Base-by-base conservation (phyloP, 495 filamentous ascomycete genomes). In the Oidiodendron maius region DNA sequence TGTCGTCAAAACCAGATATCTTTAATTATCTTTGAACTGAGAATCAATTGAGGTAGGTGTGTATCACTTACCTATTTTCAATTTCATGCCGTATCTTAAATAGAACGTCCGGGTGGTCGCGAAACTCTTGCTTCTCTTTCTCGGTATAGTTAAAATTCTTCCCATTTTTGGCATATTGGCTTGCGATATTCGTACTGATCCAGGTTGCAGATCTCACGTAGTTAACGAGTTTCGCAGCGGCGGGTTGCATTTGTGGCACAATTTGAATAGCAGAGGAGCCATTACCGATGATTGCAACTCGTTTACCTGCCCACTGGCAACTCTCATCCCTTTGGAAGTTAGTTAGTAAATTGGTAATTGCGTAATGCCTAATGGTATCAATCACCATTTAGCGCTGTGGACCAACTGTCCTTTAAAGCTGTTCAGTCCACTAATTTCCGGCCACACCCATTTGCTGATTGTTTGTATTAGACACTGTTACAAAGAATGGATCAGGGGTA, bases 341-440 rank as follows among this genome's bases (percentile, higher is more conserved):
- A n/a, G n/a, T n/a, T n/a, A n/a, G n/a, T n/a, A n/a, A n/a, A n/a
- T n/a, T n/a, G n/a, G n/a, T n/a, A n/a, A n/a, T n/a, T n/a, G n/a
- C n/a, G n/a, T n/a, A n/a, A n/a, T n/a, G n/a, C n/a, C n/a, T n/a
- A n/a, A n/a, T n/a, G n/a, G n/a, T n/a, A n/a, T n/a, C n/a, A n/a
- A n/a, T n/a, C n/a, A n/a, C 43, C 74, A 84, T 3, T 49, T 40
- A 0, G 79, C 80, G 40, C 68, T 78, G 51, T 84, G 80, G 40
- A 81, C 47, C 11, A 77, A 46, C 50, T 72, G 69, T 0, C 80
- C 80, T 30, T 70, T 62, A 57, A 77, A 84, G 2, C 69, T 55
- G 28, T 77, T 53, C 2, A 80, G 58, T 9, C 80, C 78, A 20
- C 65, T 61, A 16, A 84, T 77, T 1, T 65, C 53, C 0, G 80